These are phyloP conservation scores for Aegilops tauschii DNA, from an alignment of 176 grass and related monocot genomes.

Conservation along the genomic window DNA sequence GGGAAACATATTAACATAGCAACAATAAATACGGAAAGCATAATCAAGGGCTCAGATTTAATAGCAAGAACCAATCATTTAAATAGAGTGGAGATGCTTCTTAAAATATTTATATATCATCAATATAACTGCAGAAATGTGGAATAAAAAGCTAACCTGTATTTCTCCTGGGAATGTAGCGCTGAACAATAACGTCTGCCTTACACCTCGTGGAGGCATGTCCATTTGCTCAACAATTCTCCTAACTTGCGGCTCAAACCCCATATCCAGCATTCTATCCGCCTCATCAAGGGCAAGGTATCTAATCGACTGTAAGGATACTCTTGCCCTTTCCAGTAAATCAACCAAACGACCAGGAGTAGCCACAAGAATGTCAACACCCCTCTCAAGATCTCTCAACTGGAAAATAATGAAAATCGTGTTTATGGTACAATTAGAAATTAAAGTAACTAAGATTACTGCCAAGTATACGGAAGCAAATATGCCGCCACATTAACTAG, in stretches of 20 bases:
- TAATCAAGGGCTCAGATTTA: neutral
- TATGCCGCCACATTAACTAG: neutral
- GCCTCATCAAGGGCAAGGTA: constrained; percentile 97
- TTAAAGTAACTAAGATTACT: neutral
- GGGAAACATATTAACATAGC: neutral
- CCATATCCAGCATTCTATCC: constrained; percentile 99
- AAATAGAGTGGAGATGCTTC: neutral
- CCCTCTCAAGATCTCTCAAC: constrained; percentile 92
- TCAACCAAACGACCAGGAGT: constrained; percentile 97
- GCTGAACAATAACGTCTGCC: constrained; percentile 94
- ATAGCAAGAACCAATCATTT: neutral
- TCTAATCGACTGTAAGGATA: constrained; percentile 76
- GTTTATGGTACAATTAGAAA: neutral
- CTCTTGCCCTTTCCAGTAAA: constrained; percentile 84
- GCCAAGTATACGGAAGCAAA: neutral
- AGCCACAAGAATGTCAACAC: constrained; percentile 98
- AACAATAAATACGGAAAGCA: neutral
- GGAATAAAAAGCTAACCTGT: constrained; percentile 56
- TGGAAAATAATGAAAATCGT: constrained; percentile 12
- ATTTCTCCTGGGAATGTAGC: constrained; percentile 94
- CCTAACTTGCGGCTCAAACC: constrained; percentile 96
- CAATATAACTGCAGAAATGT: neutral
- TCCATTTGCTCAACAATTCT: constrained; percentile 98
- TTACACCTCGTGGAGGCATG: constrained; percentile 74
- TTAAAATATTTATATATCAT: neutral